Evolutionary conservation across 352 stramenopile species (phyloP).

Genomic region (Phytopythium oedochilum): DNA sequence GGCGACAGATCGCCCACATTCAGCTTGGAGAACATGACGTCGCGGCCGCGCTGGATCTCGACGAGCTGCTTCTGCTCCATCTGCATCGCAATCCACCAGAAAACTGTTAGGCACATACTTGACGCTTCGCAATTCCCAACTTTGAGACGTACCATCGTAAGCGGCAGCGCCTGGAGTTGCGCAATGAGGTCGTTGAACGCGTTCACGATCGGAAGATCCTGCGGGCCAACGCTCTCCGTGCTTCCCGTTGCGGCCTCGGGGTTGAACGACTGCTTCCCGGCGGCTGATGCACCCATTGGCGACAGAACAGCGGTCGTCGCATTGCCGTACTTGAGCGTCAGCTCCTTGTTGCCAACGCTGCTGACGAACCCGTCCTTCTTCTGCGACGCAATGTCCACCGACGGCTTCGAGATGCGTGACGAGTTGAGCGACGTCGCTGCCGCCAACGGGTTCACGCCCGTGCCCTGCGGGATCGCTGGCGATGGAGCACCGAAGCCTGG

Average conservation of each 20-base stretch:
- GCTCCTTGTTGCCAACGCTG: constrained; percentile 83
- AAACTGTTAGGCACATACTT: no score
- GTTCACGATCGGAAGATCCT: constrained; percentile 79
- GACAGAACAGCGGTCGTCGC: constrained; percentile 55
- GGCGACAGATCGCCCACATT: constrained; percentile 74
- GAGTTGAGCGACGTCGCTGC: constrained; percentile 48
- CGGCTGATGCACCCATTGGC: constrained; percentile 22
- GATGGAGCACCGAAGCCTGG: constrained; percentile 31
- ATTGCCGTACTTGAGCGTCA: constrained; percentile 87
- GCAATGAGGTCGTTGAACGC: constrained; percentile 76
- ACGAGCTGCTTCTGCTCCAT: constrained; percentile 86
- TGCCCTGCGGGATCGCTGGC: constrained; percentile 51
- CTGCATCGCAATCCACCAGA: constrained; percentile 24
- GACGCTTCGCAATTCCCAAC: no score
- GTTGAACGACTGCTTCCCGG: constrained; percentile 37
- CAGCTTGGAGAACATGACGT: constrained; percentile 87
- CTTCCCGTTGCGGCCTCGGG: constrained; percentile 45
- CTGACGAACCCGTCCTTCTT: constrained; percentile 84
- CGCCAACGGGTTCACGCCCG: constrained; percentile 63
- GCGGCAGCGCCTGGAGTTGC: constrained; percentile 60
- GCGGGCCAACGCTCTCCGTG: constrained; percentile 66
- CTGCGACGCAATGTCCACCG: constrained; percentile 76
- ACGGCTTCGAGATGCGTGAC: constrained; percentile 74
- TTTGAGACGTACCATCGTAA: constrained; percentile 66
- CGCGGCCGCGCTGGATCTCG: constrained; percentile 83